Percentiles rank a stretch among this genome's conserved stretches.
phyloP scores from a whole-genome alignment of 352 stramenopile genomes.

The Phytophthora chlamydospora region DNA sequence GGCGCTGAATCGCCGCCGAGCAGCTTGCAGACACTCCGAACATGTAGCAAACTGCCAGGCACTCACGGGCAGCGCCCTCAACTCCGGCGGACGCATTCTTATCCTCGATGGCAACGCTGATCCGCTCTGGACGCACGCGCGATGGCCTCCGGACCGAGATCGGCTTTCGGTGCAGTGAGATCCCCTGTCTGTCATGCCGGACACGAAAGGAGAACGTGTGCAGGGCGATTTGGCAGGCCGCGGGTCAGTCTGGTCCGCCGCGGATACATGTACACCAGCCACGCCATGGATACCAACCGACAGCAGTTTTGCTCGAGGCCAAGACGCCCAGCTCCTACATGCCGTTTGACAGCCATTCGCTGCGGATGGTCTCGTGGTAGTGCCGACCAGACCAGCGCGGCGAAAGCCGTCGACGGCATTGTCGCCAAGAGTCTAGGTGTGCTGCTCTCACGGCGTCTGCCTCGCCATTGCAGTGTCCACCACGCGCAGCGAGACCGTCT shows the following conservation, averaged over 20 bases:
- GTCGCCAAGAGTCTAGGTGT: background rate
- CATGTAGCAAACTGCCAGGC: conserved; percentile 5
- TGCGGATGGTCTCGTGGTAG: background rate
- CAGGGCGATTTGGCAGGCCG: too few relatives aligned
- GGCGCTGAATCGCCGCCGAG: conserved; percentile 24
- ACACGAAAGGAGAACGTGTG: background rate
- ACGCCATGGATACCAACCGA: conserved; percentile 23
- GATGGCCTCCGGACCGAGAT: conserved; percentile 18
- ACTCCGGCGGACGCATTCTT: conserved; percentile 6
- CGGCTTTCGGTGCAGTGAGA: conserved; percentile 5
- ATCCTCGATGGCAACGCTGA: conserved; percentile 12
- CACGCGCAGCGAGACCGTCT: conserved; percentile 1
- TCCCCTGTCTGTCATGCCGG: background rate
- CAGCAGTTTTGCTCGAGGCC: conserved; percentile 16
- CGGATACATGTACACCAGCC: conserved; percentile 10
- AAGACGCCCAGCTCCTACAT: conserved; percentile 20
- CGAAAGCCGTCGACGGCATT: background rate
- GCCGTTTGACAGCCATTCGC: conserved; percentile 25
- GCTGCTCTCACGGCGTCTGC: background rate
- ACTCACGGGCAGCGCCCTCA: too few relatives aligned
- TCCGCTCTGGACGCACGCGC: conserved; percentile 14
- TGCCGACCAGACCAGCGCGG: background rate
- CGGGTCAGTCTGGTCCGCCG: conserved; percentile 16
- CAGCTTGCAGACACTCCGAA: background rate
- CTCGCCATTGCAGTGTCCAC: background rate